Conservation (phyloP, 306 rosid genomes). For the Senna tora region DNA sequence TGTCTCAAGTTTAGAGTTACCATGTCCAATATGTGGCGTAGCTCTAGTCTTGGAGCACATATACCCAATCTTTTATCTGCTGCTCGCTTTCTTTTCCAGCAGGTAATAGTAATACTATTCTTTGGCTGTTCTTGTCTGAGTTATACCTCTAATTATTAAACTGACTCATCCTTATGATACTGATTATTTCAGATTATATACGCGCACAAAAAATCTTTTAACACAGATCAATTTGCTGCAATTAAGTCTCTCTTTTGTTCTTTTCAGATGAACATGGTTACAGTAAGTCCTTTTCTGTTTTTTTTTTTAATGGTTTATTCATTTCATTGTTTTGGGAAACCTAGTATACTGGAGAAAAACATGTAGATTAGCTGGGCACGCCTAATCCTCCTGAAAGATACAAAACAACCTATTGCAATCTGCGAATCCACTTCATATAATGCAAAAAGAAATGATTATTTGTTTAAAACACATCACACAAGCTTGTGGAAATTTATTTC, state of each 20-base stretch:
- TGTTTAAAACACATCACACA: too few species aligned
- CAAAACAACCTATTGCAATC: too few species aligned
- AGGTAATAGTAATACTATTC: constrained; percentile 60
- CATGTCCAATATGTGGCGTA: constrained; percentile 65
- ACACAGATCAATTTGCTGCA: constrained; percentile 49
- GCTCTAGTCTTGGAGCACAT: constrained; percentile 52
- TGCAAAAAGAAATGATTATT: too few species aligned
- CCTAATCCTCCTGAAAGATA: too few species aligned
- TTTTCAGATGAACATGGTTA: constrained; percentile 34
- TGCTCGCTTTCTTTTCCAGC: constrained; percentile 76
- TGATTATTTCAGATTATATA: constrained; percentile 61
- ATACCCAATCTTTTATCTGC: constrained; percentile 58
- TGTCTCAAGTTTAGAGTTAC: constrained; percentile 69
- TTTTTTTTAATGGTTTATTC: constrained; percentile 12
- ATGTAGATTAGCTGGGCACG: too few species aligned
- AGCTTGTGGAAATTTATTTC: background rate
- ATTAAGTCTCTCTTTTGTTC: constrained; percentile 54
- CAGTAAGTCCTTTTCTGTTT: constrained; percentile 42
- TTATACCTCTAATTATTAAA: constrained; percentile 8
- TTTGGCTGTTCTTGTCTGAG: constrained; percentile 6
- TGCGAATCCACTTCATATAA: too few species aligned
- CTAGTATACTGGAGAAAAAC: background rate
- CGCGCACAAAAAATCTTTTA: constrained; percentile 78
- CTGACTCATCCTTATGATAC: constrained; percentile 26
- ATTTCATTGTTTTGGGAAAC: background rate